Evolutionary conservation across 345 rosid species (phyloP).

Genomic region (Bruguiera sexangula): DNA sequence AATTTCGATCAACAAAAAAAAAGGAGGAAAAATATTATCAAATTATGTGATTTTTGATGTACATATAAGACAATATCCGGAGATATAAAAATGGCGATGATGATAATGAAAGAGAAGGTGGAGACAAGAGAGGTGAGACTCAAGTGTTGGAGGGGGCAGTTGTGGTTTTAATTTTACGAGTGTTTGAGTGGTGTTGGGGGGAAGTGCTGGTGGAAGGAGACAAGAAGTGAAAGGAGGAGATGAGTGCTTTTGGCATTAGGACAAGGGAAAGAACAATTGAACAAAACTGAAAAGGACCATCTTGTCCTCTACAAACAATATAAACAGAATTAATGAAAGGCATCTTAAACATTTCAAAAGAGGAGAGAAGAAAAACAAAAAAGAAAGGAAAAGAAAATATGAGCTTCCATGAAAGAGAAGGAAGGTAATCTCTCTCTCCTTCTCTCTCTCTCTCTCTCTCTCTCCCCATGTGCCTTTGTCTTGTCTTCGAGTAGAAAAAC

Average conservation of each 20-base stretch:
- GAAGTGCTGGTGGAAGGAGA: slow-evolving; percentile 35
- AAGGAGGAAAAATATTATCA: too few relatives aligned
- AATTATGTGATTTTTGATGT: too few relatives aligned
- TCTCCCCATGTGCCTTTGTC: slow-evolving; percentile 54
- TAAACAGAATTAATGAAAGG: slow-evolving; percentile 23
- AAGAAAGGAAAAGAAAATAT: too few relatives aligned
- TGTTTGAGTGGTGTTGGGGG: slow-evolving; percentile 24
- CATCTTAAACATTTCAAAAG: slow-evolving; percentile 4
- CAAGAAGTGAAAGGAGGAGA: slow-evolving; percentile 33
- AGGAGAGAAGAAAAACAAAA: too few relatives aligned
- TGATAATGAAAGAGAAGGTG: slow-evolving; percentile 7
- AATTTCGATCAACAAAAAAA: too few relatives aligned
- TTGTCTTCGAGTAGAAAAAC: slow-evolving; percentile 45
- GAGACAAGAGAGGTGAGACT: background rate
- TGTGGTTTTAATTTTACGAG: slow-evolving; percentile 3
- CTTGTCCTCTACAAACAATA: slow-evolving; percentile 47
- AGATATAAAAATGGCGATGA: slow-evolving; percentile 9
- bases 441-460: slow-evolving; percentile 16
- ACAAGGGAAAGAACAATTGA: slow-evolving; percentile 32
- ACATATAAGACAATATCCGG: too few relatives aligned
- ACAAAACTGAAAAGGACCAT: slow-evolving; percentile 46
- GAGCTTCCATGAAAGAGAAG: slow-evolving; percentile 1
- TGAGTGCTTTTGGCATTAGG: slow-evolving; percentile 23
- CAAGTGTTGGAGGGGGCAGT: slow-evolving; percentile 2
- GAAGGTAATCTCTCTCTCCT: slow-evolving; percentile 7